Evolutionary conservation across 2,329 filamentous ascomycete genomes (phyloP).

Genomic region (Fusarium sterilihyphosum): DNA sequence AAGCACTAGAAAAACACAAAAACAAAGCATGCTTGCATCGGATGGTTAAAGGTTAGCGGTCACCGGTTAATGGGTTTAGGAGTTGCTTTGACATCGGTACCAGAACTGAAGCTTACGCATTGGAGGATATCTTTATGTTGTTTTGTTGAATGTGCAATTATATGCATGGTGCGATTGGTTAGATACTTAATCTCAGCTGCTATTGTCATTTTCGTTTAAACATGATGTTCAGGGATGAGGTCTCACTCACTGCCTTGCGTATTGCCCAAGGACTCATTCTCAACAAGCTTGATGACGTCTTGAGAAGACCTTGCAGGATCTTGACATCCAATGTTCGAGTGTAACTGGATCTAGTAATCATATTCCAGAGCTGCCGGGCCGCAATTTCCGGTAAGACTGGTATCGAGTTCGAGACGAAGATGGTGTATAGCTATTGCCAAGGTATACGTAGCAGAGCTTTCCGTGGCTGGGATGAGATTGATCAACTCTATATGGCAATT

Average conservation of each 20-base stretch:
- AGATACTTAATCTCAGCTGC: neutral
- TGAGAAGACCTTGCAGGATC: conserved; percentile 65
- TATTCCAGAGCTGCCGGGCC: conserved; percentile 69
- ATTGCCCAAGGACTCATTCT: neutral
- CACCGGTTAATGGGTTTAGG: conserved; percentile 14
- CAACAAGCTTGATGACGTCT: conserved; percentile 68
- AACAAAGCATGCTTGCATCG: neutral
- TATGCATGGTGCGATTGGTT: neutral
- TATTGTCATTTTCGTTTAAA: neutral
- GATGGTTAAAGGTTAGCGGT: neutral
- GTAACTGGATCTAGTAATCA: conserved; percentile 78
- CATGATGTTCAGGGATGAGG: neutral
- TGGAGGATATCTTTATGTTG: neutral
- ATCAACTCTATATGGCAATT: conserved; percentile 75
- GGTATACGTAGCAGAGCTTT: conserved; percentile 79
- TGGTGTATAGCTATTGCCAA: conserved; percentile 60
- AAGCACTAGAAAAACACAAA: neutral
- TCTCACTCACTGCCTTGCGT: neutral
- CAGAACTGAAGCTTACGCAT: neutral
- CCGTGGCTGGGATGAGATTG: conserved; percentile 77
- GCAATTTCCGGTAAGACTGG: conserved; percentile 68
- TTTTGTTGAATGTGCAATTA: neutral
- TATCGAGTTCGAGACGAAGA: neutral
- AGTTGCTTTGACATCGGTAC: conserved; percentile 20
- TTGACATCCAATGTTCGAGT: conserved; percentile 55